These are phyloP conservation scores for Papiliotrema flavescens DNA, from an alignment of 1,284 basidiomycete species.

Conservation along the genomic window DNA sequence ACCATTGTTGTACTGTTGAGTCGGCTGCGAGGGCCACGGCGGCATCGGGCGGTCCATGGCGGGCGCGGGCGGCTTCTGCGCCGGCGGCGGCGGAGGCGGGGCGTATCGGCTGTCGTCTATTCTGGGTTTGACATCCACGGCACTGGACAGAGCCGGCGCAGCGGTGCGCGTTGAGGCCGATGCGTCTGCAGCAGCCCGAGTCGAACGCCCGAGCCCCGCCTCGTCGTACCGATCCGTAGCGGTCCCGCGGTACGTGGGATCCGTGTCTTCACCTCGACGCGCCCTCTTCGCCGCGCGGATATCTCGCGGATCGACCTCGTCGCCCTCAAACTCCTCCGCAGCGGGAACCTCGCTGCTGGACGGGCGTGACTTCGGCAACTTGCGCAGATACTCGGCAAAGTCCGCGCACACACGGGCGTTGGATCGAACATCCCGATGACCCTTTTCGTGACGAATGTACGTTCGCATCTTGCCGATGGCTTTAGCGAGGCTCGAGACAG, in stretches of 20 bases:
- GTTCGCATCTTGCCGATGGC: conserved; percentile 31
- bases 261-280: conserved; percentile 20
- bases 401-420: conserved; percentile 18
- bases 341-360: conserved; percentile 19
- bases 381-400: conserved; percentile 17
- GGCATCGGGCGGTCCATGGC: background rate
- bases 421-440: conserved; percentile 25
- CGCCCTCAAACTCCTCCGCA: conserved; percentile 25
- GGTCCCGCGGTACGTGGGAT: conserved; percentile 20
- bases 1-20: too few species aligned
- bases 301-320: conserved; percentile 19
- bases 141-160: background rate
- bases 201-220: background rate
- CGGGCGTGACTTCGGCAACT: conserved; percentile 18
- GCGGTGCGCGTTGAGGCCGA: too few species aligned
- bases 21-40: too few species aligned
- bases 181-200: background rate
- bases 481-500: conserved; percentile 23
- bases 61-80: background rate
- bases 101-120: too few species aligned
- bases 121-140: too few species aligned
- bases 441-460: conserved; percentile 14
- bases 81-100: background rate
- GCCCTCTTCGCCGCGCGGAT: conserved; percentile 19
- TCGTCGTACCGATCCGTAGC: conserved; percentile 1